These are phyloP conservation scores for Wickerhamiella occidentalis DNA, from an alignment of 805 yeast genomes.

Conservation along the genomic window DNA sequence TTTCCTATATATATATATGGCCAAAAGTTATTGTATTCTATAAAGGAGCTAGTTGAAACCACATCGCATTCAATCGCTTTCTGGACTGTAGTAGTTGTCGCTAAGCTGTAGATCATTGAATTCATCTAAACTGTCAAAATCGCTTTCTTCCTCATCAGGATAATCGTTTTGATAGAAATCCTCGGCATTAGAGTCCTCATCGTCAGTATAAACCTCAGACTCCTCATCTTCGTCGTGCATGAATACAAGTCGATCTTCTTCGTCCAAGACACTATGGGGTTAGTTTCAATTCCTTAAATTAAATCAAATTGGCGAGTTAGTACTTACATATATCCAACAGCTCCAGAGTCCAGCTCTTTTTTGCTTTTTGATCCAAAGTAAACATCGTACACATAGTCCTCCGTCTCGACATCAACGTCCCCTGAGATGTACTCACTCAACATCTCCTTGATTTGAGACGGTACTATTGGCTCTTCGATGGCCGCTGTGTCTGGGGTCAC, in stretches of 20 bases:
- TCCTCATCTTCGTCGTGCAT: conserved; percentile 32
- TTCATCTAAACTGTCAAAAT: conserved; percentile 4
- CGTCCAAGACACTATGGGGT: conserved; percentile 21
- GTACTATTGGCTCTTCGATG: conserved; percentile 29
- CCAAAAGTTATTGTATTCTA: too few species aligned
- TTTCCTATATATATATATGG: too few species aligned
- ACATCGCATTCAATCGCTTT: not conserved
- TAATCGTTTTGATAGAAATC: conserved; percentile 85
- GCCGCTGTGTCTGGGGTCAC: conserved; percentile 19
- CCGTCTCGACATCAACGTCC: conserved; percentile 25
- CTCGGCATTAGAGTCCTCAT: conserved; percentile 52
- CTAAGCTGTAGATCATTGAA: conserved; percentile 8
- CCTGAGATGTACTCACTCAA: conserved; percentile 33
- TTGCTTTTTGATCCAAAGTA: conserved; percentile 46
- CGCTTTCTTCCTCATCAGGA: conserved; percentile 69
- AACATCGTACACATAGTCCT: conserved; percentile 88
- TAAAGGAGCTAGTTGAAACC: too few species aligned
- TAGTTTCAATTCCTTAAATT: not conserved
- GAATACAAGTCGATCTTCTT: conserved; percentile 22
- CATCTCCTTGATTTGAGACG: conserved; percentile 65
- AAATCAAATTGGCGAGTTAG: not conserved
- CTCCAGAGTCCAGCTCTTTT: conserved; percentile 30
- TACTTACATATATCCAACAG: conserved; percentile 27
- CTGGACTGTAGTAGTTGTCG: not conserved
- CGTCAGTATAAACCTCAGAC: conserved; percentile 24